Base-by-base conservation (phyloP, 148 eudicot genomes). In the Silene conica region DNA sequence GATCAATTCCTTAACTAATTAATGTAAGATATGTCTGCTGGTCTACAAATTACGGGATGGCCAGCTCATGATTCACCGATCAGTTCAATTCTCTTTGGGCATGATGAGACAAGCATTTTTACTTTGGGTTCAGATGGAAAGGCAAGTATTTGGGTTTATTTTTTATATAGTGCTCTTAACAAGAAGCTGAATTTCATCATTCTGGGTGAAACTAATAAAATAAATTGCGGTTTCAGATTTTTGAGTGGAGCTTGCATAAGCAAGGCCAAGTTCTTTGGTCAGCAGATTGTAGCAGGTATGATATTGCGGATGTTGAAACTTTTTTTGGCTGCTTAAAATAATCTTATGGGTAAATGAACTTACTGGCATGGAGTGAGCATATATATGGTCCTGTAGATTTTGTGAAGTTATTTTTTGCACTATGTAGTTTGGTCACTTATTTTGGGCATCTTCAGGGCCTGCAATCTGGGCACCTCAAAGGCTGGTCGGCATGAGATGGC, bases 221-320 rank as follows among this genome's bases (percentile, higher is more conserved):
- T 31, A 50, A 61, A 46, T 50, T 75, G 16, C 73, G n/a, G 59
- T 55, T 67, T 69, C 88, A 94, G 98, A 82, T 91, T 75, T 83
- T 86, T 72, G 98, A 94, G 79, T 94, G 98, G 98, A 94, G 98
- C 88, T 88, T 91, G 83, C 97, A 91, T 26, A 94, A 86, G 83
- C 97, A 87, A 78, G 98, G 97, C 58, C 90, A 87, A 82, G 80
- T 94, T 69, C 87, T 92, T 69, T 94, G 97, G 98, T 88, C 96
- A 76, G 83, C 92, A 80, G 87, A 91, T 80, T 89, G 93, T 83
- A 86, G 91, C 93, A 94, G 97, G 98, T 94, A 86, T 38, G 71
- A 63, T 63, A 46, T 67, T 65, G 20, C 52, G 0, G 50, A 69
- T 54, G 48, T 5, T 41, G 25, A 21, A 13, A n/a, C 31, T 22